Evolutionary conservation across 352 stramenopile genomes (phyloP).

Genomic region (Phytophthora tentaculata): DNA sequence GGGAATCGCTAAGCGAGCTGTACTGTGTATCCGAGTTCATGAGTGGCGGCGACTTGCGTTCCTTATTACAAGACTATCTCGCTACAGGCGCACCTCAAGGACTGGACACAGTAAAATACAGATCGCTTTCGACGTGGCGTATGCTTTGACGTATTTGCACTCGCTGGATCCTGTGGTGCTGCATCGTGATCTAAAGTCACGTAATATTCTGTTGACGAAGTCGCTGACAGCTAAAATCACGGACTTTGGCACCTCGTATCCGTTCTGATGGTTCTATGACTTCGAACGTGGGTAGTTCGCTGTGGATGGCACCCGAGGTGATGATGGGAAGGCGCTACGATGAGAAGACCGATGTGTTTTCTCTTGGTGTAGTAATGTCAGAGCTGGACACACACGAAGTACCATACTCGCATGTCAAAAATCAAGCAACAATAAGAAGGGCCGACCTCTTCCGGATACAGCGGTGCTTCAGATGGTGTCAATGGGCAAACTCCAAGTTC

Average conservation of each 20-base stretch:
- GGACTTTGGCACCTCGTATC: background rate
- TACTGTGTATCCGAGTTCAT: slow-evolving; percentile 2
- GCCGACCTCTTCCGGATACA: slow-evolving; percentile 20
- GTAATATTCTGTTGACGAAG: background rate
- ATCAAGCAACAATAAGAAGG: slow-evolving; percentile 12
- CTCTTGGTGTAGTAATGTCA: slow-evolving; percentile 38
- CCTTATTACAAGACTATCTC: background rate
- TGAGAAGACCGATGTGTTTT: slow-evolving; percentile 50
- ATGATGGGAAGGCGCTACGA: slow-evolving; percentile 47
- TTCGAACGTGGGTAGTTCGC: background rate
- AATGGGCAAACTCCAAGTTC: slow-evolving; percentile 27
- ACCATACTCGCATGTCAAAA: slow-evolving; percentile 37
- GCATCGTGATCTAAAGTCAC: slow-evolving; percentile 42
- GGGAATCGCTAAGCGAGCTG: background rate
- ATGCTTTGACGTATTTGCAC: slow-evolving; percentile 28
- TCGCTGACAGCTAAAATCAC: background rate
- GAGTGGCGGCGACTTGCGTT: background rate
- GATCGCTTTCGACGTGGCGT: background rate
- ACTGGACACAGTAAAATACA: background rate
- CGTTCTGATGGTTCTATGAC: background rate
- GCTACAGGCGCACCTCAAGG: background rate
- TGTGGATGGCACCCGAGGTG: slow-evolving; percentile 43
- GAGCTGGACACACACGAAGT: slow-evolving; percentile 41
- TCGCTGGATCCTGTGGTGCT: slow-evolving; percentile 34
- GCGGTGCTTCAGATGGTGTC: slow-evolving; percentile 44